A percentile compares a stretch with the other conserved stretches of the same genome.
Evolutionary conservation across 257 asterid genomes (phyloP).

Genomic region (Nemophila menziesii): DNA sequence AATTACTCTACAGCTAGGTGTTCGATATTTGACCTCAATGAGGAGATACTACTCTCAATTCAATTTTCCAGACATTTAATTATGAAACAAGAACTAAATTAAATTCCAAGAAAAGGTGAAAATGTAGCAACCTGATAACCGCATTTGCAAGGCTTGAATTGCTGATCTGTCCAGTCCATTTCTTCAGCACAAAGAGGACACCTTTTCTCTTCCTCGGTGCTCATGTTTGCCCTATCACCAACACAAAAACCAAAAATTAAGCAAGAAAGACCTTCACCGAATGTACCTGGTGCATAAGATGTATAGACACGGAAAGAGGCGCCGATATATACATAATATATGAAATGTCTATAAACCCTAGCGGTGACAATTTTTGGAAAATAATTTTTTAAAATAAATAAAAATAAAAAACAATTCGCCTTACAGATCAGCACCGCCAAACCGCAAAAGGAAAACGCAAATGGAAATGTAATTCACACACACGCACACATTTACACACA

Average conservation of each 20-base stretch:
- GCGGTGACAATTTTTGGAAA: slow-evolving; percentile 5
- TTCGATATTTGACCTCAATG: not conserved
- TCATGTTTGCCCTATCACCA: slow-evolving; percentile 51
- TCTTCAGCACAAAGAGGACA: slow-evolving; percentile 98
- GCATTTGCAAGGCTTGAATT: slow-evolving; percentile 84
- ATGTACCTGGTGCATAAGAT: slow-evolving; percentile 16
- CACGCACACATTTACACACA: slow-evolving; percentile 8
- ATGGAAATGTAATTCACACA: slow-evolving; percentile 5
- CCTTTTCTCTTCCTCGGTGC: slow-evolving; percentile 86
- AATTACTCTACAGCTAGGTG: not conserved
- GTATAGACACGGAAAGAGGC: slow-evolving; percentile 8
- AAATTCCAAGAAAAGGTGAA: not conserved
- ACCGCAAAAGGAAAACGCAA: slow-evolving; percentile 5
- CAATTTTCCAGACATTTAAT: not conserved
- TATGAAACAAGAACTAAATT: not conserved
- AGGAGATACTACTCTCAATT: not conserved
- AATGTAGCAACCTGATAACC: slow-evolving; percentile 69
- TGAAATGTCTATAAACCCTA: slow-evolving; percentile 28
- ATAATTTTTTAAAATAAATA: not conserved
- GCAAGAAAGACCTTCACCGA: slow-evolving; percentile 5
- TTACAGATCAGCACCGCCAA: slow-evolving; percentile 26
- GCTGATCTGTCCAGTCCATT: slow-evolving; percentile 99
- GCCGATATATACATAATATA: not conserved
- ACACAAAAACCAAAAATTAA: slow-evolving; percentile 7
- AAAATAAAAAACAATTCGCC: not conserved